Percentiles rank a stretch among this genome's conserved stretches.
Evolutionary conservation across 106 monocot genomes (phyloP).

Genomic region (Apostasia shenzhenica): DNA sequence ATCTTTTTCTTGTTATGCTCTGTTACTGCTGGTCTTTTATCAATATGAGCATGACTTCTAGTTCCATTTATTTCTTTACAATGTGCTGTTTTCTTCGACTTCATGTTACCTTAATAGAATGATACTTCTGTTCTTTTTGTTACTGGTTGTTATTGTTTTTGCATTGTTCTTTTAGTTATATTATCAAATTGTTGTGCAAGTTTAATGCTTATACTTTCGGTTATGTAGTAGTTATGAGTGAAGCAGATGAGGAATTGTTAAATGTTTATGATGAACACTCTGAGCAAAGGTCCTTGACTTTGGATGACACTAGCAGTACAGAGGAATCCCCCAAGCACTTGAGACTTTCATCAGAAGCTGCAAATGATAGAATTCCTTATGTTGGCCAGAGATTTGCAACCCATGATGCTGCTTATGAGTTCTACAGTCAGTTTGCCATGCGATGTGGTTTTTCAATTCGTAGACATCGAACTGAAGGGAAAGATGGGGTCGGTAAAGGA

Average conservation of each 20-base stretch:
- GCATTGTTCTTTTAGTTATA: not conserved
- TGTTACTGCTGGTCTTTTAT: too few species aligned
- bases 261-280: conserved; percentile 47
- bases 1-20: too few species aligned
- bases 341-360: conserved; percentile 54
- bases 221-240: conserved; percentile 33
- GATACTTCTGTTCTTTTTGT: not conserved
- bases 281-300: conserved; percentile 63
- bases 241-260: conserved; percentile 39
- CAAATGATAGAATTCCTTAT: conserved; percentile 50
- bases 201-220: not conserved
- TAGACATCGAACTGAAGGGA: conserved; percentile 76
- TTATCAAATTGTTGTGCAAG: not conserved
- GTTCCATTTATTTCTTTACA: too few species aligned
- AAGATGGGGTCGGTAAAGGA: conserved; percentile 75
- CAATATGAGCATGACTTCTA: too few species aligned
- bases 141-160: not conserved
- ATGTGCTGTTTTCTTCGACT: not conserved
- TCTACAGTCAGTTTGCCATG: conserved; percentile 74
- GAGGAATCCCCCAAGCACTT: conserved; percentile 48
- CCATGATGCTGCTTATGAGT: conserved; percentile 84
- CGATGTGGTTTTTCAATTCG: conserved; percentile 79
- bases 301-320: conserved; percentile 44
- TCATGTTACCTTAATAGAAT: not conserved
- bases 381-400: conserved; percentile 67